Evolutionary conservation across 2,329 filamentous ascomycete genomes (phyloP), one percentile per base, ranked within the genome.

Genomic region (Colletotrichum brevisporum): DNA sequence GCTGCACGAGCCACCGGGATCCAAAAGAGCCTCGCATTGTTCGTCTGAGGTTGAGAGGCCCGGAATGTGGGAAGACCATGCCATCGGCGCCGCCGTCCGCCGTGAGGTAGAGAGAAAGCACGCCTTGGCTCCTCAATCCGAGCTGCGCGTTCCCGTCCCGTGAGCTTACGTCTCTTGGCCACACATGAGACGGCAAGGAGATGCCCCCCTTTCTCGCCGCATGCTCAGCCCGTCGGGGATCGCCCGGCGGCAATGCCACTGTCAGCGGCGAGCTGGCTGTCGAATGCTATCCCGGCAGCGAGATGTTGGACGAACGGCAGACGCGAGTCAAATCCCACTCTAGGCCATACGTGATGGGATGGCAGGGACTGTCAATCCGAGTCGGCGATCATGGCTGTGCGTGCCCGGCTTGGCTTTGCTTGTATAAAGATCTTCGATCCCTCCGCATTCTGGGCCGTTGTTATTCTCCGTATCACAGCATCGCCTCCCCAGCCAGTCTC

Each of bases 251-350:
- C 48, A 27, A 61, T 31, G 57, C 31, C 36, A 36, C 31, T 36
- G 31, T 36, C 8, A 36, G 45, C 45, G 16, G 45, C 45, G 45
- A 48, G 15, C 18, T 21, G 9, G 45, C 43, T 47, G 13, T 48
- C 6, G 2, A 54, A 24, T 45, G 36, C 50, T 18, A 45, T 16
- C 16, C 52, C 48, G 21, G 39, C 36, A 43, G 36, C n/a, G 45
- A 15, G 12, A 21, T 36, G 31, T 26, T 27, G 31, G 58, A 61
- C 31, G 36, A 53, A 52, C 48, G 18, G 47, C 31, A 36, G 47
- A 61, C 58, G 48, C 48, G 58, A 53, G 58, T 61, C 58, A 61
- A 53, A 61, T 8, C 52, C 58, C 48, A 61, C 31, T 53, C n/a
- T 45, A 53, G 58, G 41, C 58, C 58, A 61, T 43, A 61, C 58